A percentile compares a stretch with the other conserved stretches of the same genome.
Evolutionary conservation across 768 basidiomycete genomes (phyloP).

Genomic region (Cytidiella melzeri): DNA sequence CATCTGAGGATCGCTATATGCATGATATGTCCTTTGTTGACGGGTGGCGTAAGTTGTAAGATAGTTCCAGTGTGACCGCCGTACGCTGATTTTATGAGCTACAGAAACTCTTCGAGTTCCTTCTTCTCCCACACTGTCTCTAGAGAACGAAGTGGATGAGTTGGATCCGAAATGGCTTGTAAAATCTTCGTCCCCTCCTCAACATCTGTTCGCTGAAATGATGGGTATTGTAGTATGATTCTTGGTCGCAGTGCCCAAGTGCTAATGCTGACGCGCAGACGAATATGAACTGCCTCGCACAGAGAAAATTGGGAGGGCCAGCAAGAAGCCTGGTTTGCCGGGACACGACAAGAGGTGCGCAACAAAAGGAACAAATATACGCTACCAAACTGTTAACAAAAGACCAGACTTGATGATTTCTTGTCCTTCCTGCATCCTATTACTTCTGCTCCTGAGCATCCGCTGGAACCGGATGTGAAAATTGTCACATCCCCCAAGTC

Average conservation of each 20-base stretch:
- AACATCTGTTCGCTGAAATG: constrained; percentile 36
- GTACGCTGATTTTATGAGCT: neutral
- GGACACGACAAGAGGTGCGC: constrained; percentile 8
- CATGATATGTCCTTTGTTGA: constrained; percentile 53
- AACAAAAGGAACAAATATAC: no score
- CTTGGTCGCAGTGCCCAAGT: constrained; percentile 1
- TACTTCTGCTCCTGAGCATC: neutral
- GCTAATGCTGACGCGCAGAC: constrained; percentile 28
- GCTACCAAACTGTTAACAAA: no score
- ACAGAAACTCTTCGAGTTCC: constrained; percentile 15
- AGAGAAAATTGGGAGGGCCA: constrained; percentile 38
- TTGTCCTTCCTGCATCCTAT: constrained; percentile 3
- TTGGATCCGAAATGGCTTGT: constrained; percentile 29
- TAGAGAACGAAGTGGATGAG: constrained; percentile 42
- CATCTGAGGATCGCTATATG: constrained; percentile 38
- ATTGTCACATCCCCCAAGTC: constrained; percentile 20
- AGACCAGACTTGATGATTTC: neutral
- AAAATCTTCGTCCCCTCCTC: constrained; percentile 38
- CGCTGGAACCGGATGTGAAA: constrained; percentile 2
- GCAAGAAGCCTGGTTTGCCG: constrained; percentile 4
- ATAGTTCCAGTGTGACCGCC: no score
- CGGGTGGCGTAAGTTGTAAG: constrained; percentile 60
- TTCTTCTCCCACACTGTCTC: constrained; percentile 29
- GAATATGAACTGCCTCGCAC: constrained; percentile 48
- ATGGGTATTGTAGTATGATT: constrained; percentile 35